Evolutionary conservation across 2,329 filamentous ascomycete species (phyloP).

Genomic region (Nigrospora oryzae): DNA sequence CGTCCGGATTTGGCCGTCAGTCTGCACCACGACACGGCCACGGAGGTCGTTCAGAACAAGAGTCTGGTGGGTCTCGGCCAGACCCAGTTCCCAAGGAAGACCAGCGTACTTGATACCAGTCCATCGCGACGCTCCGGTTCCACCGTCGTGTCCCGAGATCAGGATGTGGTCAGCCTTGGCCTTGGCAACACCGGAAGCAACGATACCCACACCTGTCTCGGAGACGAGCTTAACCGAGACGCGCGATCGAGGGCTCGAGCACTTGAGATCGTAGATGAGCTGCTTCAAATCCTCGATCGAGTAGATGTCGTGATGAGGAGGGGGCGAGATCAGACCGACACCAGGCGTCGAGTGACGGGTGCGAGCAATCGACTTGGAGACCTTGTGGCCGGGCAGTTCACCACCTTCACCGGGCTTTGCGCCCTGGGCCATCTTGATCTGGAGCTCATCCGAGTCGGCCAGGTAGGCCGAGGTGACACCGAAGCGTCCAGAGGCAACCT

Average conservation of each 20-base stretch:
- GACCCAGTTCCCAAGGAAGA: constrained; percentile 92
- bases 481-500: constrained; percentile 91
- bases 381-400: constrained; percentile 94
- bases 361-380: constrained; percentile 85
- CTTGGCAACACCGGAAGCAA: constrained; percentile 94
- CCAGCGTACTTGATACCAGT: constrained; percentile 98
- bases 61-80: constrained; percentile 95
- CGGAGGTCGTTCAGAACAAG: constrained; percentile 91
- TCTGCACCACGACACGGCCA: constrained; percentile 92
- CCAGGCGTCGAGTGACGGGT: constrained; percentile 94
- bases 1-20: constrained; percentile 87
- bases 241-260: constrained; percentile 83
- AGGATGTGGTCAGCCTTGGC: constrained; percentile 95
- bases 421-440: constrained; percentile 99
- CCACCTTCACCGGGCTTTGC: constrained; percentile 97
- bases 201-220: constrained; percentile 94
- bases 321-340: constrained; percentile 91
- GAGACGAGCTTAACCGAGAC: constrained; percentile 97
- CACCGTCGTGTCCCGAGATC: constrained; percentile 94
- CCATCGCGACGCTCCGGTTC: constrained; percentile 93
- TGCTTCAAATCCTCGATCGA: constrained; percentile 98
- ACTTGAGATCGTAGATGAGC: constrained; percentile 95
- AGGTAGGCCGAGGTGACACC: constrained; percentile 94
- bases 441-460: constrained; percentile 88
- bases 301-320: constrained; percentile 97